Conservation (phyloP, 495 filamentous ascomycete species). For the Xylaria flabelliformis region DNA sequence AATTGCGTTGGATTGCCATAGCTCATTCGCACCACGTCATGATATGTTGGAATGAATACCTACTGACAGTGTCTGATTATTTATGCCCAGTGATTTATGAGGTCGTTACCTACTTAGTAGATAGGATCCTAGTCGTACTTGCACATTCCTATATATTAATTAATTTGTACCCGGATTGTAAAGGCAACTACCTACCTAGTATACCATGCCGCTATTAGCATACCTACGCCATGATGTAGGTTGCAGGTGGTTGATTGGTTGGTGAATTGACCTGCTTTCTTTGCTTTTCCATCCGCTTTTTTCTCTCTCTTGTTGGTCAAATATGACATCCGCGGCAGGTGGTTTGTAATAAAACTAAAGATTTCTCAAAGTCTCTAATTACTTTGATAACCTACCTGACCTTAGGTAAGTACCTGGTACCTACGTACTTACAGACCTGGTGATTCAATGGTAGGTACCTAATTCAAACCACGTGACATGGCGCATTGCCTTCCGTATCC, state of each 20-base stretch:
- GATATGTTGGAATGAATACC: conserved; percentile 5
- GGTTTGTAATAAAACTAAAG: background rate
- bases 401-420: no score
- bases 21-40: background rate
- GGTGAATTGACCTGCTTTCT: background rate
- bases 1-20: conserved; percentile 7
- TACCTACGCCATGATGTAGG: background rate
- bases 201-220: background rate
- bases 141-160: no score
- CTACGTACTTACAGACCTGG: no score
- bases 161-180: background rate
- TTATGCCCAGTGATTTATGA: background rate
- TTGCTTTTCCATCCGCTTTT: background rate
- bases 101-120: no score
- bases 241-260: background rate
- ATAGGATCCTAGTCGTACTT: background rate
- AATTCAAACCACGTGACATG: conserved; percentile 34
- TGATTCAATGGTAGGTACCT: background rate
- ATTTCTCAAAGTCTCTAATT: no score
- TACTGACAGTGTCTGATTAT: background rate
- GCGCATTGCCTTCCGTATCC: conserved; percentile 28
- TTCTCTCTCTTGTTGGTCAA: background rate
- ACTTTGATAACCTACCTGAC: no score
- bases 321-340: background rate
- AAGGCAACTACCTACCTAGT: background rate